These are phyloP conservation scores for Coniochaeta hoffmannii DNA, from an alignment of 2,329 filamentous ascomycete genomes.

Conservation along the genomic window DNA sequence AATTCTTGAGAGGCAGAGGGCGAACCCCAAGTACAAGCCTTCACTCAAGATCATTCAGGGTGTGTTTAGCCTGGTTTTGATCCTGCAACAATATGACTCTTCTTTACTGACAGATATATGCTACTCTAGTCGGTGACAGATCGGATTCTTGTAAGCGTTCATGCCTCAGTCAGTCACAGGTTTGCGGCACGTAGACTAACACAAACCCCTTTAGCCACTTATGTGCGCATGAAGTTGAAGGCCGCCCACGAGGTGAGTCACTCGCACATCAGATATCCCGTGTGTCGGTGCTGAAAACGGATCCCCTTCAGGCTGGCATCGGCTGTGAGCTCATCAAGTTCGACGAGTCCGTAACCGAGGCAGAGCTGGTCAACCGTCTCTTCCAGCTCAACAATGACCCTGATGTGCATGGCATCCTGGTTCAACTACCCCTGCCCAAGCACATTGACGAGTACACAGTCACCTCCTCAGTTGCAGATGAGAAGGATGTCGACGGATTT, in stretches of 20 bases:
- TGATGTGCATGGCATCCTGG: slow-evolving; percentile 81
- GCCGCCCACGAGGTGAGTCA: slow-evolving; percentile 74
- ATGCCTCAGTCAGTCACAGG: neutral
- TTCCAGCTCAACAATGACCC: slow-evolving; percentile 79
- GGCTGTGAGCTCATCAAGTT: slow-evolving; percentile 80
- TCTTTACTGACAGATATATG: slow-evolving; percentile 14
- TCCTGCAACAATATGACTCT: neutral
- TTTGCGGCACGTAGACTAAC: neutral
- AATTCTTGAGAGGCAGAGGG: slow-evolving; percentile 72
- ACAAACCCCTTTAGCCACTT: slow-evolving; percentile 61
- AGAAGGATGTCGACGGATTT: slow-evolving; percentile 98
- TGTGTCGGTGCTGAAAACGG: slow-evolving; percentile 8
- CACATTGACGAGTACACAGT: slow-evolving; percentile 86
- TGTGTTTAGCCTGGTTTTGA: slow-evolving; percentile 30
- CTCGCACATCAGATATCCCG: neutral
- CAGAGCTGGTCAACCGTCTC: slow-evolving; percentile 79
- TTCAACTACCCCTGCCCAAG: slow-evolving; percentile 84
- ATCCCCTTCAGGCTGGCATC: slow-evolving; percentile 65
- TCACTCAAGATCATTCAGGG: slow-evolving; percentile 92
- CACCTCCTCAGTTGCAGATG: slow-evolving; percentile 82
- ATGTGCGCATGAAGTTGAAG: slow-evolving; percentile 99
- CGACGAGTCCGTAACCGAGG: slow-evolving; percentile 71
- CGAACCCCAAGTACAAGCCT: slow-evolving; percentile 82
- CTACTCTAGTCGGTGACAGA: slow-evolving; percentile 69
- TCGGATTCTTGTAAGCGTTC: slow-evolving; percentile 75